Conservation (phyloP, 768 basidiomycete genomes). For the Suillus brevipes region DNA sequence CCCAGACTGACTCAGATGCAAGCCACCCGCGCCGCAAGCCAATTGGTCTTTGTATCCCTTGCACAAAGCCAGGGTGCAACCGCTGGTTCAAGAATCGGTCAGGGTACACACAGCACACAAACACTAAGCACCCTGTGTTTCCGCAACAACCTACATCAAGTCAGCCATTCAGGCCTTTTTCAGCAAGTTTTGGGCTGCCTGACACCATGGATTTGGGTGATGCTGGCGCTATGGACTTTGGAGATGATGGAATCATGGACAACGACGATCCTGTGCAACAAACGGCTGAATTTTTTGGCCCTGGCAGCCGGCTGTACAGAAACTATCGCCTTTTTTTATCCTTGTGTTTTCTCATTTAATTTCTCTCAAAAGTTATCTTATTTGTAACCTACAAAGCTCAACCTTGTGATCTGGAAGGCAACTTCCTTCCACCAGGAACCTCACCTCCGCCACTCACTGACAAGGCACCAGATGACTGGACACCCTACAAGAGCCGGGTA, state of each 20-base stretch:
- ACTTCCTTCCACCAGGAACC: conserved; percentile 6
- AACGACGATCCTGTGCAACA: not conserved
- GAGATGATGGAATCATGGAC: not conserved
- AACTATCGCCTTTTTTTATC: conserved; percentile 8
- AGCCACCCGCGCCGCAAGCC: no score
- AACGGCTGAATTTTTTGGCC: not conserved
- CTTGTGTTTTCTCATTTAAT: not conserved
- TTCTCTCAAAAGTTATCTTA: not conserved
- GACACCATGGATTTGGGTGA: not conserved
- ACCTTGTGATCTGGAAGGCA: conserved; percentile 10
- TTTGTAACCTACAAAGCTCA: not conserved
- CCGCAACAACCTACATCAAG: no score
- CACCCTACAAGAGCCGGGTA: conserved; percentile 14
- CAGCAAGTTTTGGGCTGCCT: not conserved
- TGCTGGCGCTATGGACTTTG: not conserved
- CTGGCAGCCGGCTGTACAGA: conserved; percentile 3
- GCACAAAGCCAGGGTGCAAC: not conserved
- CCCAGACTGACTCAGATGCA: no score
- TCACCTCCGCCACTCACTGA: conserved; percentile 5
- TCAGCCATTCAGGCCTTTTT: not conserved
- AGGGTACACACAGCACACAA: not conserved
- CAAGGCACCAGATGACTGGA: conserved; percentile 12
- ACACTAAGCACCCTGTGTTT: not conserved
- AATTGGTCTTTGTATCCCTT: not conserved
- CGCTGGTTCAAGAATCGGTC: conserved; percentile 2